Conservation (phyloP, 257 asterid species). For the Capsicum rhomboideum region DNA sequence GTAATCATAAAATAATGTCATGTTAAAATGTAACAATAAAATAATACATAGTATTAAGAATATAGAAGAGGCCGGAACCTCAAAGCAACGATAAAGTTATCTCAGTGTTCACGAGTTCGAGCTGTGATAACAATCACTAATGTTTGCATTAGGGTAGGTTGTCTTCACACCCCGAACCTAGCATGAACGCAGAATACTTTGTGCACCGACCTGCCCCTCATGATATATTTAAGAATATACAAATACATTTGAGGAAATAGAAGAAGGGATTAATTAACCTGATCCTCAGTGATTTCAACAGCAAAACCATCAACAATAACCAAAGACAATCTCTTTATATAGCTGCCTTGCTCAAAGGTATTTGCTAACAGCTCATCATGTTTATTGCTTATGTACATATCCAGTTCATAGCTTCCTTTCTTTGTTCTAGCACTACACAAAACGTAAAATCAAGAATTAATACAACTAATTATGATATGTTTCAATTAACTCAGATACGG, state of each 20-base stretch:
- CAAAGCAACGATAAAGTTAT: no score
- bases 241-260: not conserved
- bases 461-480: not conserved
- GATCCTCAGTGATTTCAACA: constrained; percentile 61
- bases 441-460: not conserved
- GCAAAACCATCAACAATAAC: constrained; percentile 87
- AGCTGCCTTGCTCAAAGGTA: constrained; percentile 47
- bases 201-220: no score
- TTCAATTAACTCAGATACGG: not conserved
- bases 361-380: constrained; percentile 67
- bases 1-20: not conserved
- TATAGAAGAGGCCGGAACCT: no score
- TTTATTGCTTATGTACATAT: constrained; percentile 64
- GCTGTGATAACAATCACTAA: no score
- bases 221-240: not conserved
- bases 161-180: no score
- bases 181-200: no score
- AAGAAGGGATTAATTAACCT: constrained; percentile 22
- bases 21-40: not conserved
- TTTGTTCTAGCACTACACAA: constrained; percentile 24
- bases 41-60: no score
- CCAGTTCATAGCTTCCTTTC: constrained; percentile 56
- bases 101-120: no score
- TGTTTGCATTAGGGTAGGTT: no score
- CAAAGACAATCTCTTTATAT: constrained; percentile 64